phyloP scores from a whole-genome alignment of 306 rosid species.

The Trifolium repens region DNA sequence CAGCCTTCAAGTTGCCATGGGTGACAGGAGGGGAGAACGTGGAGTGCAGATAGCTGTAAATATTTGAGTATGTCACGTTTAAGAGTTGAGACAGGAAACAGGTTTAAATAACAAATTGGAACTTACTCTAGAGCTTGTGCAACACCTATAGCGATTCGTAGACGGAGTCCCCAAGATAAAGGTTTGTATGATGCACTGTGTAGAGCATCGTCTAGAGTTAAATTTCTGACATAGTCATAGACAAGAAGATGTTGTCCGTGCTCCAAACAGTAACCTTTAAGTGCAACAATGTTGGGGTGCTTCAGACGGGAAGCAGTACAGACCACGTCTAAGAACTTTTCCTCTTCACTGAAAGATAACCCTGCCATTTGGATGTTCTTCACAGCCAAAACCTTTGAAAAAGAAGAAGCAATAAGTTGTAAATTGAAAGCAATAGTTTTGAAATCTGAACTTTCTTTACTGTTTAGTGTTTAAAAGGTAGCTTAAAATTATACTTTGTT shows the following conservation, averaged over 20 bases:
- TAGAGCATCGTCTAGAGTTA: slow-evolving; percentile 73
- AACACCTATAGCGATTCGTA: slow-evolving; percentile 75
- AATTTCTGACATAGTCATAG: slow-evolving; percentile 68
- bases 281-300: slow-evolving; percentile 82
- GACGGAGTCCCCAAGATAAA: slow-evolving; percentile 79
- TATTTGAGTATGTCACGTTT: slow-evolving; percentile 36
- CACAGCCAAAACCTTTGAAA: slow-evolving; percentile 70
- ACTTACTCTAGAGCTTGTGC: slow-evolving; percentile 94
- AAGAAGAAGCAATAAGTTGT: slow-evolving; percentile 4
- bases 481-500: slow-evolving; percentile 59
- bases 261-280: slow-evolving; percentile 82
- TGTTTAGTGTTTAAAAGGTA: slow-evolving; percentile 19
- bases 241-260: slow-evolving; percentile 83
- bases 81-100: slow-evolving; percentile 13
- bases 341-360: slow-evolving; percentile 74
- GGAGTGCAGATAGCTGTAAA: slow-evolving; percentile 83
- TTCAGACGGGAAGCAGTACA: slow-evolving; percentile 75
- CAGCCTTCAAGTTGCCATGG: slow-evolving; percentile 86
- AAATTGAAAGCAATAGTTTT: slow-evolving; percentile 21
- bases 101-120: slow-evolving; percentile 18
- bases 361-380: slow-evolving; percentile 71
- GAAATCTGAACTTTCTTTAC: slow-evolving; percentile 20
- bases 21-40: slow-evolving; percentile 74
- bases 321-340: slow-evolving; percentile 78
- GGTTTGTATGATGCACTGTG: slow-evolving; percentile 67